Percentiles rank a stretch among this genome's conserved stretches.
phyloP scores from a whole-genome alignment of 2,329 filamentous ascomycete genomes.

The Fusarium phyllophilum region DNA sequence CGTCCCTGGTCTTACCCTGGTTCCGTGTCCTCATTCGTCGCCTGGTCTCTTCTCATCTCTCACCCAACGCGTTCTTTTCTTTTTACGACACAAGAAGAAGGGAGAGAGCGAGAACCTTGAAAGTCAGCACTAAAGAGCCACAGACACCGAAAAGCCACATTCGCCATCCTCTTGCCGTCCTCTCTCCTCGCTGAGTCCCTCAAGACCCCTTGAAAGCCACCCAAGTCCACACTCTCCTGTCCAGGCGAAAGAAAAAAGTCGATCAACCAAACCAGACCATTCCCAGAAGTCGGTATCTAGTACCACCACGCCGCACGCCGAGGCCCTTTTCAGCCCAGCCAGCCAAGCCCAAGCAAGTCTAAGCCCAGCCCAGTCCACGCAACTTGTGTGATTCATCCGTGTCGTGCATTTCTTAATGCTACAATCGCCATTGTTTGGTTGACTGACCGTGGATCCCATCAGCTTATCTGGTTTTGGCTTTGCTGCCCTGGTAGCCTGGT shows the following conservation, averaged over 20 bases:
- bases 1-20: constrained; percentile 37
- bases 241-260: constrained; percentile 28
- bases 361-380: constrained; percentile 29
- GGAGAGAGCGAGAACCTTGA: constrained; percentile 32
- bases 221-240: constrained; percentile 8
- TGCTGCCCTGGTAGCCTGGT: constrained; percentile 7
- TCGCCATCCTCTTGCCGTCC: constrained; percentile 22
- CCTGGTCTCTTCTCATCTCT: constrained; percentile 39
- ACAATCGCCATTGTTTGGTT: constrained; percentile 44
- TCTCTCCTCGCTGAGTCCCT: constrained; percentile 21
- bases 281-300: constrained; percentile 18
- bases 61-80: constrained; percentile 44
- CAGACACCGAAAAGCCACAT: constrained; percentile 33
- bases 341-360: constrained; percentile 14
- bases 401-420: constrained; percentile 45
- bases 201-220: constrained; percentile 12
- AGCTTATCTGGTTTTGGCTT: constrained; percentile 42
- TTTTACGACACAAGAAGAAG: constrained; percentile 39
- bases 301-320: constrained; percentile 30
- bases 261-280: constrained; percentile 18
- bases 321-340: constrained; percentile 31
- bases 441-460: constrained; percentile 43
- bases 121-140: constrained; percentile 36
- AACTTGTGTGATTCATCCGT: constrained; percentile 37
- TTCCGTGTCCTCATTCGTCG: constrained; percentile 38